phyloP scores from a whole-genome alignment of 2,329 filamentous ascomycete genomes.

The Chaetomium sp. region DNA sequence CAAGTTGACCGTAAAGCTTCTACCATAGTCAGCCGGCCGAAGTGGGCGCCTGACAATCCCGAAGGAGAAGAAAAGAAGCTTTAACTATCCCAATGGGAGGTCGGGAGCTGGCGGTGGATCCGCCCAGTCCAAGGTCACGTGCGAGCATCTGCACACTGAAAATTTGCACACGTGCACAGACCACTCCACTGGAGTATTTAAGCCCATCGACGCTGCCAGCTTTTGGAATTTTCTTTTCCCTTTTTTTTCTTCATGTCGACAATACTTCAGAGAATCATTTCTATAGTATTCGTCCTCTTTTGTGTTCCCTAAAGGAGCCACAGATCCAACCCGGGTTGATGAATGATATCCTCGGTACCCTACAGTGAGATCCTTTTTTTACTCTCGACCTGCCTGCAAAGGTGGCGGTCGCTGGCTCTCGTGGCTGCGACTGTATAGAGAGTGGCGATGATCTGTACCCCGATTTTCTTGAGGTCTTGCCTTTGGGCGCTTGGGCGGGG shows the following conservation, averaged over 20 bases:
- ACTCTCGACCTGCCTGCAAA: slow-evolving; percentile 56
- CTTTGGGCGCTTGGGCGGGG: slow-evolving; percentile 71
- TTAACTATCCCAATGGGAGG: too few species aligned
- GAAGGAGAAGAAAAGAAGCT: too few species aligned
- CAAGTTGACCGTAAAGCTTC: too few species aligned
- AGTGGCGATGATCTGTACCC: slow-evolving; percentile 95
- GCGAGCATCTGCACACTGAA: not conserved
- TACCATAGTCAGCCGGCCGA: too few species aligned
- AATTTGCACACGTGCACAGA: slow-evolving; percentile 24
- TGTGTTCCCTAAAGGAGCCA: slow-evolving; percentile 89
- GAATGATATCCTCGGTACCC: slow-evolving; percentile 79
- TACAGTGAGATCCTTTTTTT: slow-evolving; percentile 66
- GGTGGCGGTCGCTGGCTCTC: slow-evolving; percentile 42
- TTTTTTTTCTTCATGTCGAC: slow-evolving; percentile 52
- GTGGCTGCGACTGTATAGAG: slow-evolving; percentile 59
- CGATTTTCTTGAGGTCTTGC: slow-evolving; percentile 54
- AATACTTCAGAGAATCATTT: slow-evolving; percentile 85
- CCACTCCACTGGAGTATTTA: slow-evolving; percentile 42
- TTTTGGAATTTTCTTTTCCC: slow-evolving; percentile 36
- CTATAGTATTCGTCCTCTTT: slow-evolving; percentile 93
- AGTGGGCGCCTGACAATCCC: too few species aligned
- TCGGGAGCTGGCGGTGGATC: too few species aligned
- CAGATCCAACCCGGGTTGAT: slow-evolving; percentile 95
- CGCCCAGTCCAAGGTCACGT: not conserved
- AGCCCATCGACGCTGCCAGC: slow-evolving; percentile 31